Conservation (phyloP, 2,329 filamentous ascomycete genomes). For the Colletotrichum lentis region DNA sequence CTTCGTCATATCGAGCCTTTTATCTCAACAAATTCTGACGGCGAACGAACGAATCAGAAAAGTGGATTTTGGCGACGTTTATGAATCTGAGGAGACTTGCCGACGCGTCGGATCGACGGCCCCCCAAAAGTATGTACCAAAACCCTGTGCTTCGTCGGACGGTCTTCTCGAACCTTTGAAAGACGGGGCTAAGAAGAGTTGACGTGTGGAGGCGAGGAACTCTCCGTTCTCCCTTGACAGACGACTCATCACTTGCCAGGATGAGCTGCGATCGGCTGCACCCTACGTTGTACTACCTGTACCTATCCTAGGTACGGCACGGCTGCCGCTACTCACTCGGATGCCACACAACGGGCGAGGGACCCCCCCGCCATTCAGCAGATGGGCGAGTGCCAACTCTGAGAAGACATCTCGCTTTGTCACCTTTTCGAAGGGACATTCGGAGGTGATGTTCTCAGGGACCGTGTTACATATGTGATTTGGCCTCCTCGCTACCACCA, state of each 20-base stretch:
- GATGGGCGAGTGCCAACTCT: background rate
- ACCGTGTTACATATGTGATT: too few species aligned
- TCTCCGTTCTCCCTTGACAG: constrained; percentile 10
- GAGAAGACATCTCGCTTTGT: background rate
- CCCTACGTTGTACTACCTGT: too few species aligned
- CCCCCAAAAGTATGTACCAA: background rate
- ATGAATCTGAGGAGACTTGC: constrained; percentile 12
- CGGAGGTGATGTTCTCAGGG: too few species aligned
- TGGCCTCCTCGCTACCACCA: too few species aligned
- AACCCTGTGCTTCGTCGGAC: background rate
- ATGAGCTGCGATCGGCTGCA: background rate
- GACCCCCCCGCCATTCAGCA: background rate
- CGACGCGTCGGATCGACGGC: background rate
- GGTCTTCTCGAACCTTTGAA: constrained; percentile 9
- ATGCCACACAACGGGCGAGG: background rate
- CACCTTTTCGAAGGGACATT: background rate
- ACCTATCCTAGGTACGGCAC: too few species aligned
- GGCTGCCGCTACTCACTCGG: background rate
- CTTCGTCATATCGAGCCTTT: background rate
- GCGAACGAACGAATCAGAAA: constrained; percentile 8
- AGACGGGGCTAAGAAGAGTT: constrained; percentile 4
- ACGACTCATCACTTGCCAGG: background rate
- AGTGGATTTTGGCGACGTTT: background rate
- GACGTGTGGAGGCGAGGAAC: constrained; percentile 19
- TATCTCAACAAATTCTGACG: background rate